These are phyloP conservation scores for Thermoascus crustaceus DNA, from an alignment of 2,329 filamentous ascomycete genomes.

Conservation along the genomic window DNA sequence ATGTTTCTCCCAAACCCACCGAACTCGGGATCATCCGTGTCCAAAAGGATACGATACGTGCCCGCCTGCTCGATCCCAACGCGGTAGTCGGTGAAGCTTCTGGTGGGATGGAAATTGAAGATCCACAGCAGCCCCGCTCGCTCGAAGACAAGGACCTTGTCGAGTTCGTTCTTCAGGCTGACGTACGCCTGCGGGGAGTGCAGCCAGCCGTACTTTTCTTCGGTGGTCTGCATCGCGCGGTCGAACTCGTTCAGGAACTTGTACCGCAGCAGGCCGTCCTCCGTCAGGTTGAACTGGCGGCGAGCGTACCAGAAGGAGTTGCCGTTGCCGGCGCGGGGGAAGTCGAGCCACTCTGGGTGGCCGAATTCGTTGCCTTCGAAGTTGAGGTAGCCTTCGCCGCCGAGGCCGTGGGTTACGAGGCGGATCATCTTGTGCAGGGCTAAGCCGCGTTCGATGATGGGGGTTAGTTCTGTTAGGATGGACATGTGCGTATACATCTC, in stretches of 20 bases:
- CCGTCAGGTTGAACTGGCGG: conserved; percentile 84
- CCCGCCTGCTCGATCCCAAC: conserved; percentile 78
- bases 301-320: conserved; percentile 94
- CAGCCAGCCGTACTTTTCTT: conserved; percentile 88
- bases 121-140: conserved; percentile 82
- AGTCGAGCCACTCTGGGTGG: conserved; percentile 98
- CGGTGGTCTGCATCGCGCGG: conserved; percentile 76
- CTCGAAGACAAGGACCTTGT: conserved; percentile 96
- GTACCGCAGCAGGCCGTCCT: conserved; percentile 80
- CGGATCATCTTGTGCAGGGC: conserved; percentile 96
- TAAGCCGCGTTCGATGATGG: conserved; percentile 83
- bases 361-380: conserved; percentile 99
- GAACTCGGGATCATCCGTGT: conserved; percentile 67
- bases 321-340: conserved; percentile 83
- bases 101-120: conserved; percentile 86
- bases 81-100: conserved; percentile 86
- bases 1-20: conserved; percentile 75
- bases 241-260: conserved; percentile 91
- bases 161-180: conserved; percentile 82
- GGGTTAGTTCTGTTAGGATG: conserved; percentile 68
- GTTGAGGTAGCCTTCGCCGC: conserved; percentile 95
- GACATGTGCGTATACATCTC: conserved; percentile 99
- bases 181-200: conserved; percentile 79
- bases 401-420: conserved; percentile 79
- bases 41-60: conserved; percentile 79